A percentile compares a stretch with the other conserved stretches of the same genome.
phyloP scores from a whole-genome alignment of 2,329 filamentous ascomycete species.

The Talaromyces sp. region DNA sequence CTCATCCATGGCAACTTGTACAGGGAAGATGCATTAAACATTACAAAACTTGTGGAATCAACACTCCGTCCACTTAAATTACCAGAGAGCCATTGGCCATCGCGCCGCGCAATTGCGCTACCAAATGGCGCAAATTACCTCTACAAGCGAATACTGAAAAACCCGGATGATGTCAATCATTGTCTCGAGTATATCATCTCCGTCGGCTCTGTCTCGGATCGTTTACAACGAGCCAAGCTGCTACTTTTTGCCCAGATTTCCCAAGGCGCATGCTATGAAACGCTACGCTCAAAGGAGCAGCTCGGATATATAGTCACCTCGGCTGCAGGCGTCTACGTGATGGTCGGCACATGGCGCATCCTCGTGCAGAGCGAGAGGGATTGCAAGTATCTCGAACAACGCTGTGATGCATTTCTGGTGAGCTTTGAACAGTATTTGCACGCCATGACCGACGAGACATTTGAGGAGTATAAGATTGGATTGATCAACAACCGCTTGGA shows the following conservation, averaged over 20 bases:
- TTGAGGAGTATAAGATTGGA: conserved; percentile 71
- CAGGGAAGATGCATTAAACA: no score
- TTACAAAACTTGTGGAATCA: no score
- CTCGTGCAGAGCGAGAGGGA: conserved; percentile 89
- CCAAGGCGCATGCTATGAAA: conserved; percentile 70
- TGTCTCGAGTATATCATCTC: no score
- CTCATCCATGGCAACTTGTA: no score
- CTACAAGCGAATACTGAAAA: no score
- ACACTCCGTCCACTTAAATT: no score
- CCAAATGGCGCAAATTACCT: no score
- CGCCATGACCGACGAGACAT: conserved; percentile 74
- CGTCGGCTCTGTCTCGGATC: no score
- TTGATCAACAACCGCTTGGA: no score
- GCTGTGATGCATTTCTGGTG: conserved; percentile 78
- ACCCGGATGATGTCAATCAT: no score
- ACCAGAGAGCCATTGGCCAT: no score
- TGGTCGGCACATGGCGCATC: conserved; percentile 77
- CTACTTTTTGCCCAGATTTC: conserved; percentile 49
- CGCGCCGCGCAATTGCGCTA: no score
- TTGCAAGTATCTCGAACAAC: conserved; percentile 73
- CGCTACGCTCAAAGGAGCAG: conserved; percentile 92
- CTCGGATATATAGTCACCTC: conserved; percentile 95
- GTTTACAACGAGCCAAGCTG: conserved; percentile 10
- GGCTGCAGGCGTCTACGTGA: conserved; percentile 63
- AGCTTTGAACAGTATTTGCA: conserved; percentile 60